Evolutionary conservation across 139 green algal genomes (phyloP).

Genomic region (Pseudopediastrum boryanum): DNA sequence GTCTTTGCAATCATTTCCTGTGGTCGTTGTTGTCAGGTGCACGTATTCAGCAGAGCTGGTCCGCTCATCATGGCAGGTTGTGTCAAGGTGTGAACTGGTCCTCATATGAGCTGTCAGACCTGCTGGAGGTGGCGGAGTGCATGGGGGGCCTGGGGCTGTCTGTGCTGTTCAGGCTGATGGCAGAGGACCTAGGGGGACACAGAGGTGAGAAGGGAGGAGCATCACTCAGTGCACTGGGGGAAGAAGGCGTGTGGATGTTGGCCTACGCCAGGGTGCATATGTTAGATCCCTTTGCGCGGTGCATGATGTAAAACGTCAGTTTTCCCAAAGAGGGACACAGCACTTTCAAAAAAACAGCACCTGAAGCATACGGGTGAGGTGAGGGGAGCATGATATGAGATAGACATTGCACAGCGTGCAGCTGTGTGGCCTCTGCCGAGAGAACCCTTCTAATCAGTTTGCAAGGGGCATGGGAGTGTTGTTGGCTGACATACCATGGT

Average conservation of each 20-base stretch:
- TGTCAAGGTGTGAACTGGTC: slow-evolving; percentile 79
- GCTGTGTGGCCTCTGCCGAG: too few species aligned
- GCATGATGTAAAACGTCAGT: not conserved
- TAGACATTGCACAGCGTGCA: too few species aligned
- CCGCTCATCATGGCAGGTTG: slow-evolving; percentile 52
- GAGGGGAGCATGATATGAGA: too few species aligned
- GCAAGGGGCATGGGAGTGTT: too few species aligned
- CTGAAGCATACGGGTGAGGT: not conserved
- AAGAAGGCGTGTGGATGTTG: slow-evolving; percentile 11
- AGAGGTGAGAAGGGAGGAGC: slow-evolving; percentile 41
- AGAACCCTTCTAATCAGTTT: too few species aligned
- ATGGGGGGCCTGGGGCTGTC: slow-evolving; percentile 73
- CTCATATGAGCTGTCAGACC: slow-evolving; percentile 56
- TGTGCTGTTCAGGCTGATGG: slow-evolving; percentile 75
- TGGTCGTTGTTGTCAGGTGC: too few species aligned
- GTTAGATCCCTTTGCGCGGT: not conserved
- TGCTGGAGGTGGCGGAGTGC: slow-evolving; percentile 76
- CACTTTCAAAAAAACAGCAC: not conserved
- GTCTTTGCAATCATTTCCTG: too few species aligned
- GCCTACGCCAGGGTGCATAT: not conserved
- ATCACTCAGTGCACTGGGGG: not conserved
- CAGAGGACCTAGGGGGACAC: slow-evolving; percentile 73
- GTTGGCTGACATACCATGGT: too few species aligned
- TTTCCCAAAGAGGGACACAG: not conserved
- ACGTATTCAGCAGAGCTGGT: slow-evolving; percentile 53